Conservation (phyloP, 2,329 filamentous ascomycete genomes). For the Cadophora luteo-olivacea region DNA sequence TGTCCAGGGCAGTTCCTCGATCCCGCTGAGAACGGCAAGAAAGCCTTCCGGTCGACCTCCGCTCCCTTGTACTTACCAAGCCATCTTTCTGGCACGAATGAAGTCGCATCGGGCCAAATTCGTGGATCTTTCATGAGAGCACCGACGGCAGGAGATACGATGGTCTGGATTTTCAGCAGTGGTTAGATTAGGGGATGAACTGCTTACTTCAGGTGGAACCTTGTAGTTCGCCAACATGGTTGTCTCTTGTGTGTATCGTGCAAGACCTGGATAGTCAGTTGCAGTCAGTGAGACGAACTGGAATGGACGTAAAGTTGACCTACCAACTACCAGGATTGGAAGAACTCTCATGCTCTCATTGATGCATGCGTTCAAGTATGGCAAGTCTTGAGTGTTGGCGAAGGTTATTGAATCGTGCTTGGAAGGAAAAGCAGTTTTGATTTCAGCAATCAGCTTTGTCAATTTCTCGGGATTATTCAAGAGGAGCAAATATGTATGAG, state of each 20-base stretch:
- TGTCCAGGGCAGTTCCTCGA: constrained; percentile 45
- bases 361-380: constrained; percentile 35
- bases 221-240: constrained; percentile 30
- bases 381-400: constrained; percentile 31
- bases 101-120: constrained; percentile 32
- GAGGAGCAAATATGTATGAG: constrained; percentile 47
- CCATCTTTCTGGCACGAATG: constrained; percentile 36
- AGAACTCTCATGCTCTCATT: constrained; percentile 36
- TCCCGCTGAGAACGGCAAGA: constrained; percentile 42
- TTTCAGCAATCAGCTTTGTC: constrained; percentile 50
- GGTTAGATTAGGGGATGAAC: not conserved
- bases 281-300: not conserved
- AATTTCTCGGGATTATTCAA: constrained; percentile 53
- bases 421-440: constrained; percentile 45
- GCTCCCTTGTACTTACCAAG: constrained; percentile 29
- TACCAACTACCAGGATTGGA: constrained; percentile 27
- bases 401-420: constrained; percentile 30
- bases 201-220: constrained; percentile 29
- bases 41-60: constrained; percentile 32
- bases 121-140: constrained; percentile 24
- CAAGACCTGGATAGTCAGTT: constrained; percentile 25
- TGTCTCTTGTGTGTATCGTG: constrained; percentile 25
- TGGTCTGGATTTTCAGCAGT: constrained; percentile 17
- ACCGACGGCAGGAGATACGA: constrained; percentile 22
- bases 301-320: not conserved